Conservation (phyloP, 306 rosid genomes). For the Pyrus pyrifolia region DNA sequence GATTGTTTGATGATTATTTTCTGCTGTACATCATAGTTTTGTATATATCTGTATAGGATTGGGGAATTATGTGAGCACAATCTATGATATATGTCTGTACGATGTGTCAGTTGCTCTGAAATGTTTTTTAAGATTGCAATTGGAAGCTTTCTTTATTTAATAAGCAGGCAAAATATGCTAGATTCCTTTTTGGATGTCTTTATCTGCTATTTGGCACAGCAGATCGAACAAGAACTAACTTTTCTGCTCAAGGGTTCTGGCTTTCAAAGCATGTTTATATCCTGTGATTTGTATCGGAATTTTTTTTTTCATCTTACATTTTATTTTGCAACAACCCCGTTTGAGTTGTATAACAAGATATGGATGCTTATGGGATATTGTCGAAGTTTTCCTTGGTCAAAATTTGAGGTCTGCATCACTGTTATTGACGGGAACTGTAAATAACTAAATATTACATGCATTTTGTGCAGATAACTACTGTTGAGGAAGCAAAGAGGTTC, state of each 20-base stretch:
- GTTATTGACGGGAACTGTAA: neutral
- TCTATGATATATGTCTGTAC: neutral
- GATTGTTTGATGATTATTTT: neutral
- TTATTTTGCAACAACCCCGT: neutral
- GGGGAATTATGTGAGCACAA: neutral
- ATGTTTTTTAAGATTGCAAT: neutral
- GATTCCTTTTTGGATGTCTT: neutral
- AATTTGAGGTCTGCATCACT: neutral
- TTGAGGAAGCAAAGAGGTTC: slow-evolving; percentile 86
- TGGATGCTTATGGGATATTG: neutral
- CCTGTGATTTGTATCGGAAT: neutral
- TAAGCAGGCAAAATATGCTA: neutral
- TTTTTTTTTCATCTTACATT: neutral
- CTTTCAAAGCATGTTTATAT: neutral
- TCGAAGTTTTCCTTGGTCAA: neutral
- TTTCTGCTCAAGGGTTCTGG: neutral
- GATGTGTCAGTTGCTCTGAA: neutral
- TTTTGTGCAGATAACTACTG: slow-evolving; percentile 66
- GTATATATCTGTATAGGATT: neutral
- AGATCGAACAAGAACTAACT: neutral
- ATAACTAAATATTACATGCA: slow-evolving; percentile 12
- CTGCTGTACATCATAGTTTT: neutral
- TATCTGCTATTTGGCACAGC: neutral
- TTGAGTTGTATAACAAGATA: neutral
- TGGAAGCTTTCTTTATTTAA: neutral